These are phyloP conservation scores for Fusarium abutilonis DNA, from an alignment of 2,329 filamentous ascomycete species.

Conservation along the genomic window DNA sequence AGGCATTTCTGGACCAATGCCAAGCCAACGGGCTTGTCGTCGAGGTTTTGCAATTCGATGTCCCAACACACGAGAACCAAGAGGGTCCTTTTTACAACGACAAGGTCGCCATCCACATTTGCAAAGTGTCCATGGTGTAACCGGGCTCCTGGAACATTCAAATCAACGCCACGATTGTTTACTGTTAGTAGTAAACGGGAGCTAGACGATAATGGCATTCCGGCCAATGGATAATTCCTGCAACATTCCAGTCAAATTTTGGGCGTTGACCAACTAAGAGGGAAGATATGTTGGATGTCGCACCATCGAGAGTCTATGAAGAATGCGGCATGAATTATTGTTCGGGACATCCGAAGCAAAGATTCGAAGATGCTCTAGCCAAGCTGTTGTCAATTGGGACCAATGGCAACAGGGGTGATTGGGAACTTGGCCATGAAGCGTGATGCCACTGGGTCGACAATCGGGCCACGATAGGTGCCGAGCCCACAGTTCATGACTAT, in stretches of 20 bases:
- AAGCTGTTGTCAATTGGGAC: conserved; percentile 11
- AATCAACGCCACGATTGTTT: conserved; percentile 13
- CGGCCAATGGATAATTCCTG: conserved; percentile 18
- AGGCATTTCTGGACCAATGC: conserved; percentile 69
- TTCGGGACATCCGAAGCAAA: conserved; percentile 19
- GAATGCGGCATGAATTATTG: conserved; percentile 15
- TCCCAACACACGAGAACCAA: conserved; percentile 56
- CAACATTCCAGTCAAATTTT: conserved; percentile 40
- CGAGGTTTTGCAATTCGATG: conserved; percentile 55
- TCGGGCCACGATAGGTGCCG: conserved; percentile 30
- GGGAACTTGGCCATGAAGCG: conserved; percentile 17
- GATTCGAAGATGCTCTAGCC: background rate
- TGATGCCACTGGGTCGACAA: conserved; percentile 34
- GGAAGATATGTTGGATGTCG: conserved; percentile 4
- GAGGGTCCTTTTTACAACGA: conserved; percentile 72
- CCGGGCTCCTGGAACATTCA: conserved; percentile 8
- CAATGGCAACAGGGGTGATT: conserved; percentile 4
- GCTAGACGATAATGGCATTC: conserved; percentile 1
- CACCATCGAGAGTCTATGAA: conserved; percentile 16
- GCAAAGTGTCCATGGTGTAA: conserved; percentile 44
- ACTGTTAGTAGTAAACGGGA: conserved; percentile 7
- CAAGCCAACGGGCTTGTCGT: conserved; percentile 57
- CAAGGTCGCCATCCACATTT: conserved; percentile 67
- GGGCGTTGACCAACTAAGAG: conserved; percentile 10
- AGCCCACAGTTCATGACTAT: conserved; percentile 21